phyloP scores from a whole-genome alignment of 768 basidiomycete genomes.

The Gelatoporia subvermispora region DNA sequence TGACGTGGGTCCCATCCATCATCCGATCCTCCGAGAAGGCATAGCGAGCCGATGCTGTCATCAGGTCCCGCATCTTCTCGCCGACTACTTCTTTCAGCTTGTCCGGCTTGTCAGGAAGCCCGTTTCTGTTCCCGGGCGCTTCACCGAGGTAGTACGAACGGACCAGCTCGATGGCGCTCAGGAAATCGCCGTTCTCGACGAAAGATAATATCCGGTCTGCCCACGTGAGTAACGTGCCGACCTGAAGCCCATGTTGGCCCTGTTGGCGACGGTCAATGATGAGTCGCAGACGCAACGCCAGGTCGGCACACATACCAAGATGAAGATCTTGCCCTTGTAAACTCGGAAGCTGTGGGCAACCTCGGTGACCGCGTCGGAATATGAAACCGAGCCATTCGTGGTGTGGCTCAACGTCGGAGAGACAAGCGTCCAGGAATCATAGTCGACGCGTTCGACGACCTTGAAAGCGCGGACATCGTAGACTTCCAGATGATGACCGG shows the following conservation, averaged over 20 bases:
- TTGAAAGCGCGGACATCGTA: slow-evolving; percentile 57
- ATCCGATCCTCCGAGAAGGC: slow-evolving; percentile 95
- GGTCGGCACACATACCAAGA: slow-evolving; percentile 58
- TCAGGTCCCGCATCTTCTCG: slow-evolving; percentile 71
- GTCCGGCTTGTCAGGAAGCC: slow-evolving; percentile 66
- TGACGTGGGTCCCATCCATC: slow-evolving; percentile 80
- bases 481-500: slow-evolving; percentile 53
- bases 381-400: slow-evolving; percentile 40
- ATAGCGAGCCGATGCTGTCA: slow-evolving; percentile 83
- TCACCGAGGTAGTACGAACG: slow-evolving; percentile 76
- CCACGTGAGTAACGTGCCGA: slow-evolving; percentile 90
- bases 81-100: slow-evolving; percentile 63
- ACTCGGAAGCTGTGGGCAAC: slow-evolving; percentile 68
- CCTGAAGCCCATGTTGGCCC: slow-evolving; percentile 64
- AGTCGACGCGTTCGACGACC: slow-evolving; percentile 57
- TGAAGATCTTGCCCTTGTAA: slow-evolving; percentile 89
- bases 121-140: slow-evolving; percentile 82
- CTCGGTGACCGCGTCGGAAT: slow-evolving; percentile 45
- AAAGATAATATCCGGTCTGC: slow-evolving; percentile 84
- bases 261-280: slow-evolving; percentile 21
- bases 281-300: background rate
- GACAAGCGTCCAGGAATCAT: slow-evolving; percentile 52
- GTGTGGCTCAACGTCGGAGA: slow-evolving; percentile 49
- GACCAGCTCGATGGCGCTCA: slow-evolving; percentile 84
- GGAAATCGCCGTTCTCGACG: slow-evolving; percentile 83